A percentile compares a stretch with the other conserved stretches of the same genome.
These are phyloP conservation scores for Taiwanofungus camphoratus DNA, from an alignment of 1,284 basidiomycete species.

Conservation along the genomic window DNA sequence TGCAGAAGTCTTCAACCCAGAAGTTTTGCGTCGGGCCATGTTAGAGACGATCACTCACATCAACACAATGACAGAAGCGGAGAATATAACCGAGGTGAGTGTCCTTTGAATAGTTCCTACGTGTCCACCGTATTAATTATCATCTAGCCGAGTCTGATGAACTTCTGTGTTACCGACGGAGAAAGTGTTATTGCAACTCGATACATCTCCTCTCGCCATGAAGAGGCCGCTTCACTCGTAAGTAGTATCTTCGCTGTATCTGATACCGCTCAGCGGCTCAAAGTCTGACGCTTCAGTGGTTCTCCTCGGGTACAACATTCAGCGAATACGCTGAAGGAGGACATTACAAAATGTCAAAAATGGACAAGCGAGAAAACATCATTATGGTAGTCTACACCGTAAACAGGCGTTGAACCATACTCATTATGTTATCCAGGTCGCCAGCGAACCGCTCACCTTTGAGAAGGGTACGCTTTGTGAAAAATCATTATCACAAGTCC, in stretches of 20 bases:
- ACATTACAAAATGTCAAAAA: constrained; percentile 93
- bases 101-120: not conserved
- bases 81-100: constrained; percentile 63
- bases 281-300: constrained; percentile 74
- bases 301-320: constrained; percentile 91
- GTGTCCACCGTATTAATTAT: too few species aligned
- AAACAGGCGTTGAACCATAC: not conserved
- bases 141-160: constrained; percentile 82
- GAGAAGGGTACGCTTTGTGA: constrained; percentile 64
- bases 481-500: constrained; percentile 21
- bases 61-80: constrained; percentile 73
- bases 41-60: constrained; percentile 76
- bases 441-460: constrained; percentile 90
- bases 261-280: too few species aligned
- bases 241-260: too few species aligned
- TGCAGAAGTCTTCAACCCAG: constrained; percentile 61
- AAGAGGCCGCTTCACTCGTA: constrained; percentile 90
- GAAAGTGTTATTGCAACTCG: constrained; percentile 90
- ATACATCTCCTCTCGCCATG: constrained; percentile 87
- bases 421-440: constrained; percentile 46
- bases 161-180: constrained; percentile 95
- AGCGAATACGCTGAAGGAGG: constrained; percentile 87
- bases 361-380: constrained; percentile 92
- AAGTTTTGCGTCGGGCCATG: constrained; percentile 75
- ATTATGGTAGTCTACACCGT: constrained; percentile 56